phyloP scores from a whole-genome alignment of 805 yeast genomes.

The Kluyveromyces starmeri region DNA sequence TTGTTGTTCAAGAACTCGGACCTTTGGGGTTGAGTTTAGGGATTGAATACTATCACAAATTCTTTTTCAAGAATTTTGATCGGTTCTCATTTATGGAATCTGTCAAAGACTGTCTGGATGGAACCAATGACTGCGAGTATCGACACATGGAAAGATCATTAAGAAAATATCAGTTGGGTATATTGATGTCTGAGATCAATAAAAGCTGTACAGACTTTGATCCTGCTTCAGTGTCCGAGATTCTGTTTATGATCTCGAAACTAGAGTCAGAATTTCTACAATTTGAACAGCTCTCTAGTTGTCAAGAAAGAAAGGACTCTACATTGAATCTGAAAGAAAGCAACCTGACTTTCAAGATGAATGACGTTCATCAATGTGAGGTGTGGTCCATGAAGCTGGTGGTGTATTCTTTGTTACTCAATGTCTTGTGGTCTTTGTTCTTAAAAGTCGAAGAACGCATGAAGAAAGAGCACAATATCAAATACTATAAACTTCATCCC shows the following conservation, averaged over 20 bases:
- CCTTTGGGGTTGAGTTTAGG: background rate
- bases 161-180: slow-evolving; percentile 5
- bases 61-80: background rate
- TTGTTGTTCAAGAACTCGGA: background rate
- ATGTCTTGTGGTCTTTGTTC: slow-evolving; percentile 1
- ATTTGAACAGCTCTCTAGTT: background rate
- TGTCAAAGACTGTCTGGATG: background rate
- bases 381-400: background rate
- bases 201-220: slow-evolving; percentile 1
- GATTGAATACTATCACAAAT: background rate
- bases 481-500: background rate
- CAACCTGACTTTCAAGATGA: background rate
- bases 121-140: slow-evolving; percentile 3
- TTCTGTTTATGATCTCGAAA: background rate
- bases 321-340: background rate
- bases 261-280: slow-evolving; percentile 2
- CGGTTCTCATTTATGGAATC: background rate
- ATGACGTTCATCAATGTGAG: background rate
- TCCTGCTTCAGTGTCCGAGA: slow-evolving; percentile 1
- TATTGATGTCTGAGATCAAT: slow-evolving; percentile 1
- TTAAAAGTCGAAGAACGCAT: slow-evolving; percentile 1
- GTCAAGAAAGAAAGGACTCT: too few species aligned
- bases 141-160: slow-evolving; percentile 2
- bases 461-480: background rate
- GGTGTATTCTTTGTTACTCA: background rate